These are phyloP conservation scores for Ophiostoma sp. DNA, from an alignment of 2,329 filamentous ascomycete genomes.

Conservation along the genomic window DNA sequence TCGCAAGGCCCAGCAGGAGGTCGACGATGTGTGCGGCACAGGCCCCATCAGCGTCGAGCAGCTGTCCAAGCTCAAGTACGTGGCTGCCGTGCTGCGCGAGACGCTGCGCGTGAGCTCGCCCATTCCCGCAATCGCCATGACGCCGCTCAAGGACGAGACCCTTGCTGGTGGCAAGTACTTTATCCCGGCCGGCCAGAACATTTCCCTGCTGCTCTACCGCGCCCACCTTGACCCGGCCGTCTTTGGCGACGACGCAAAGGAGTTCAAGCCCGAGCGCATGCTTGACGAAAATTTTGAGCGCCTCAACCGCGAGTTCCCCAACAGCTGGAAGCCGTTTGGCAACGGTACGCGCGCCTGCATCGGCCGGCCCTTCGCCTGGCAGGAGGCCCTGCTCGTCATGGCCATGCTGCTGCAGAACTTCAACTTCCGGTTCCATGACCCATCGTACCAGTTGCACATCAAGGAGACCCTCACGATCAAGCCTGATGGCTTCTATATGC, in stretches of 20 bases:
- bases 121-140: constrained; percentile 11
- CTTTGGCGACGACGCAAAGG: constrained; percentile 51
- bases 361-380: constrained; percentile 50
- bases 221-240: constrained; percentile 52
- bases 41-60: constrained; percentile 45
- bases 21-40: constrained; percentile 46
- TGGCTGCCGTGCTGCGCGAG: constrained; percentile 51
- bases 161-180: constrained; percentile 46
- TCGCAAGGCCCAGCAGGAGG: constrained; percentile 46
- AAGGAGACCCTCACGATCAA: constrained; percentile 54
- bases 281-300: constrained; percentile 46
- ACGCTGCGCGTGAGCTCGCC: constrained; percentile 41
- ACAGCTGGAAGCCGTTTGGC: constrained; percentile 49
- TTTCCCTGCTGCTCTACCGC: constrained; percentile 43
- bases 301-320: constrained; percentile 32
- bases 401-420: constrained; percentile 64
- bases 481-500: constrained; percentile 55
- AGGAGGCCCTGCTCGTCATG: constrained; percentile 43
- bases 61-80: constrained; percentile 41
- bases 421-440: constrained; percentile 56
- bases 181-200: constrained; percentile 40
- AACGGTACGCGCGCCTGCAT: constrained; percentile 50
- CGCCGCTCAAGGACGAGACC: constrained; percentile 41
- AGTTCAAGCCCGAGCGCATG: constrained; percentile 59
- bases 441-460: constrained; percentile 50